These are phyloP conservation scores for Phytopythium sindhum DNA, from an alignment of 352 stramenopile genomes.

Conservation along the genomic window DNA sequence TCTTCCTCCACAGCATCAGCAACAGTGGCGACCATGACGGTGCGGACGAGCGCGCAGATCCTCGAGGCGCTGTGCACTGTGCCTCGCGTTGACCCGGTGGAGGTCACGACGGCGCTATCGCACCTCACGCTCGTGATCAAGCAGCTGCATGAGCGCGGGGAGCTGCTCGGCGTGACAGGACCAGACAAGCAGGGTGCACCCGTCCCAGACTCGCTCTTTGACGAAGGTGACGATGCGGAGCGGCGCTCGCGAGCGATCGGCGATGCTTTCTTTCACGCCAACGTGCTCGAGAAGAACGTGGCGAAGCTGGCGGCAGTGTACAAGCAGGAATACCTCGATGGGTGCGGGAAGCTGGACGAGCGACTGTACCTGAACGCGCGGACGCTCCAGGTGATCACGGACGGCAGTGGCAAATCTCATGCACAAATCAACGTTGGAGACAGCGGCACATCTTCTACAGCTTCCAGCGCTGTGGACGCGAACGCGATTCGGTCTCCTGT, in stretches of 20 bases:
- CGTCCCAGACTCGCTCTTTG: not conserved
- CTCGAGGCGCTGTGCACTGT: conserved; percentile 43
- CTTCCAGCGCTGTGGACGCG: conserved; percentile 10
- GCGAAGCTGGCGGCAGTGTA: conserved; percentile 33
- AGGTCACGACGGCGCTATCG: conserved; percentile 38
- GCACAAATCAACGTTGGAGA: not conserved
- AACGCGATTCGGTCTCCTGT: conserved; percentile 32
- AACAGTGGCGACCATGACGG: too few species aligned
- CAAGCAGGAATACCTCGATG: conserved; percentile 36
- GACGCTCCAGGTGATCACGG: conserved; percentile 34
- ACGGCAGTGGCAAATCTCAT: not conserved
- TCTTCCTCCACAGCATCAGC: not conserved
- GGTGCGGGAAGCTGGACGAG: conserved; percentile 57
- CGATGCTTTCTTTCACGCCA: conserved; percentile 29
- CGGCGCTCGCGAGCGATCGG: conserved; percentile 7
- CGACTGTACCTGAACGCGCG: conserved; percentile 43
- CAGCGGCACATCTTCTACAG: not conserved
- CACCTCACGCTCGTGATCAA: conserved; percentile 42
- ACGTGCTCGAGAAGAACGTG: conserved; percentile 43
- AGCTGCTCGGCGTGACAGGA: conserved; percentile 13
- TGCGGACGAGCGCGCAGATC: conserved; percentile 24
- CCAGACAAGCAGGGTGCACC: not conserved
- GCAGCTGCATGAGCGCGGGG: conserved; percentile 25
- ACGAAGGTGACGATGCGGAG: not conserved
- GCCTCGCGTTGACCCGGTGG: conserved; percentile 39